phyloP scores from a whole-genome alignment of 23 red algal genomes.

The Cyanidioschyzon merolae region DNA sequence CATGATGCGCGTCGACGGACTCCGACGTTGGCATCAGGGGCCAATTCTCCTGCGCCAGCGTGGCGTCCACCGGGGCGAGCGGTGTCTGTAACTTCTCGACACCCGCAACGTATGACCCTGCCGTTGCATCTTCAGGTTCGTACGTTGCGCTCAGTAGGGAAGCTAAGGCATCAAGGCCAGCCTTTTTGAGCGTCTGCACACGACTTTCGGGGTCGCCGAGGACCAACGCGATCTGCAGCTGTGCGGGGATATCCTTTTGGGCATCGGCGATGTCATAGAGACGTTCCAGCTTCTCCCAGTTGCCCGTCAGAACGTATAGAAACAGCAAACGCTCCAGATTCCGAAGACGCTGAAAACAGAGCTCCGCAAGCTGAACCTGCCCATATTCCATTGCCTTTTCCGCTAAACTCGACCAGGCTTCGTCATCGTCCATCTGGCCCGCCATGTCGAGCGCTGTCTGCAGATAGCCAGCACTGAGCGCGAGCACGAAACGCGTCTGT shows the following conservation, averaged over 20 bases:
- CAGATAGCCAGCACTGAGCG: constrained; percentile 79
- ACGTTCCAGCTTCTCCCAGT: constrained; percentile 82
- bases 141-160: constrained; percentile 52
- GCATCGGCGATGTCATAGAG: constrained; percentile 73
- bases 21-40: constrained; percentile 45
- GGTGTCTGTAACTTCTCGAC: constrained; percentile 39
- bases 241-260: constrained; percentile 49
- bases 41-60: constrained; percentile 38
- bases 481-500: constrained; percentile 85
- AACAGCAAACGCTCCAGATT: constrained; percentile 73
- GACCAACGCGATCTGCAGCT: constrained; percentile 80
- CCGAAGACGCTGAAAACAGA: constrained; percentile 70
- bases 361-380: constrained; percentile 73
- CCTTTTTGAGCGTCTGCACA: constrained; percentile 48
- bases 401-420: constrained; percentile 54
- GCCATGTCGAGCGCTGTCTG: constrained; percentile 78
- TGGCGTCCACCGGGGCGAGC: constrained; percentile 35
- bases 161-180: constrained; percentile 59
- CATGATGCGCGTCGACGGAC: constrained; percentile 28
- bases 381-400: constrained; percentile 64
- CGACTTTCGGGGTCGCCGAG: constrained; percentile 54
- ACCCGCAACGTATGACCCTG: too few relatives aligned
- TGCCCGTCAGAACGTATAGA: constrained; percentile 84
- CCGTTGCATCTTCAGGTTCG: constrained; percentile 5
- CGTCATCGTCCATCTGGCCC: constrained; percentile 48